Base-by-base conservation (phyloP, 768 basidiomycete species). In the Suillus alpinus region DNA sequence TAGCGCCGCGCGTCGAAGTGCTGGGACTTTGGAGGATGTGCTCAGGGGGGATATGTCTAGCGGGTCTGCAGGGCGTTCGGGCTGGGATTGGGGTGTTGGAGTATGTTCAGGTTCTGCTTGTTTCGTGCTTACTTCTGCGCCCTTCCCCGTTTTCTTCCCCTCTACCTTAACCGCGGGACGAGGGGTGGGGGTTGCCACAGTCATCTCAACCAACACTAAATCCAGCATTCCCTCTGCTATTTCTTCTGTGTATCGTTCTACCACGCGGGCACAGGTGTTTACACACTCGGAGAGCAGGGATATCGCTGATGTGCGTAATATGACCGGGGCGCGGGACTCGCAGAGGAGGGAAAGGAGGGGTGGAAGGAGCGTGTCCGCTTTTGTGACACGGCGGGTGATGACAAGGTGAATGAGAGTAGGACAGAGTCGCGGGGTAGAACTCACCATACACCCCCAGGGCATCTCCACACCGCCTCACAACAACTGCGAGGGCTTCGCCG, bases 1-100 rank as follows among this genome's bases (percentile, higher is more conserved):
- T n/a, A 97, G 69, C 0, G 92, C 94, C 1, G 92, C 88, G 44
- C 96, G 88, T 36, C 95, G 84, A 4, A 98, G 77, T 1, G 92
- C 82, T 1, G 95, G 92, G 52, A 91, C 80, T 69, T 87, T 92
- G 0, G 89, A 63, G 65, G 87, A 55, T 3, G 75, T 75, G 16
- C 23, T 55, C 53, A 39, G 1, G 26, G 53, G 53, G 9, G 53
- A 55, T 18, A 39, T 55, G 26, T 55, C 53, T 29, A 55, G 53
- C 20, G 37, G 14, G 53, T 55, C 53, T 29, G 10, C 23, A 29
- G 26, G 26, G 16, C 53, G 23, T 39, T 39, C 37, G 16, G 53
- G 16, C 39, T 55, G 53, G 52, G 7, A 20, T 10, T 2, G 32
- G 13, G 34, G 36, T 7, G 69, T 52, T 0, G 83, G 78, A 0